These are phyloP conservation scores for Hydrangea macrophylla DNA, from an alignment of 148 eudicot genomes.

Conservation along the genomic window DNA sequence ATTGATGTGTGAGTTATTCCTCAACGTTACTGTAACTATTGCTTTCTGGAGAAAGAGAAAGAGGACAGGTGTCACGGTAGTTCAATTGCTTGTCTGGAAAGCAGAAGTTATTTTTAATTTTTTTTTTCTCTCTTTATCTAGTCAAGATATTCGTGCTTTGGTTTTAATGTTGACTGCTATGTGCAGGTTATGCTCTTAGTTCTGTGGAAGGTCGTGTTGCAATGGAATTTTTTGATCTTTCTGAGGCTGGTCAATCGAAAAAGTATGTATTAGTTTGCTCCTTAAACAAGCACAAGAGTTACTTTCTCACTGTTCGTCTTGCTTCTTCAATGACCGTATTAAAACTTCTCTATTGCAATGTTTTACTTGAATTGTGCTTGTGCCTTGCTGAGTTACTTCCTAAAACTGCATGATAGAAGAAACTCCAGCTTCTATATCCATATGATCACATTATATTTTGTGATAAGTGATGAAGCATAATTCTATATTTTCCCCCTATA, in stretches of 20 bases:
- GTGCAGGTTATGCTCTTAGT: conserved; percentile 96
- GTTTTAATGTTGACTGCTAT: conserved; percentile 3
- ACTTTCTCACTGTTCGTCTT: background rate
- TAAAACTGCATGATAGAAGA: background rate
- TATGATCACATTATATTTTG: no score
- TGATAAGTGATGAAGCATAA: no score
- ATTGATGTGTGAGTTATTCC: background rate
- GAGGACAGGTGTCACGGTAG: background rate
- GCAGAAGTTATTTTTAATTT: no score
- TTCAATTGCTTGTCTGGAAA: background rate
- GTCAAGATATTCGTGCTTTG: conserved; percentile 2
- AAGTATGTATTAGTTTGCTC: conserved; percentile 49
- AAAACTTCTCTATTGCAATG: background rate
- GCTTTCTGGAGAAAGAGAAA: background rate
- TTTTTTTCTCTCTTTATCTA: background rate
- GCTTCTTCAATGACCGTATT: background rate
- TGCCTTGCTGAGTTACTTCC: background rate
- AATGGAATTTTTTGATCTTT: conserved; percentile 91
- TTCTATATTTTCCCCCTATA: background rate
- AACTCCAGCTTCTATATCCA: background rate
- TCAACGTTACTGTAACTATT: background rate
- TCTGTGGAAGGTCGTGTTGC: conserved; percentile 98
- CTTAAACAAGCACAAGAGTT: background rate
- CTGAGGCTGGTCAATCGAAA: conserved; percentile 90
- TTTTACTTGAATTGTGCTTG: conserved; percentile 1